A percentile compares a stretch with the other conserved stretches of the same genome.
Conservation (phyloP, 106 monocot species). For the Amphibolis antarctica region DNA sequence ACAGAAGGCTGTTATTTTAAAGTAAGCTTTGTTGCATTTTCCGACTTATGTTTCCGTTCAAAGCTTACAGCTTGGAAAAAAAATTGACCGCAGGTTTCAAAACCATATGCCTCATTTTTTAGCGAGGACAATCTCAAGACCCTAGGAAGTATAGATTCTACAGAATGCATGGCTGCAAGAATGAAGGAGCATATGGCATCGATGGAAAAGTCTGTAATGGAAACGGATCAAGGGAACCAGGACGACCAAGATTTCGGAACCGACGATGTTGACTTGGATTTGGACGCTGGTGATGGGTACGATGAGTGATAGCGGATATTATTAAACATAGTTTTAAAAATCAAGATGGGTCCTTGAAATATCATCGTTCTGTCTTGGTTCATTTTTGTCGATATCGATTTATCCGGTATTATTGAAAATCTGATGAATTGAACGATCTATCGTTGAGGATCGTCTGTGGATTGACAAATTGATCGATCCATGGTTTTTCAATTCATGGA, state of each 20-base stretch:
- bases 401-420: too few species aligned
- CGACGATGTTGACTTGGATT: conserved; percentile 28
- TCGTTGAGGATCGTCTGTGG: too few species aligned
- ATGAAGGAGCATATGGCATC: conserved; percentile 15
- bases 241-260: conserved; percentile 13
- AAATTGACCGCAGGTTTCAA: conserved; percentile 42
- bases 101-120: conserved; percentile 70
- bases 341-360: too few species aligned
- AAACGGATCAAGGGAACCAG: not conserved
- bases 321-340: too few species aligned
- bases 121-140: conserved; percentile 41
- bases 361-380: too few species aligned
- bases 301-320: conserved; percentile 39
- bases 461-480: too few species aligned
- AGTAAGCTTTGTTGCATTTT: conserved; percentile 19
- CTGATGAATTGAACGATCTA: too few species aligned
- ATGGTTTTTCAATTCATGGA: too few species aligned
- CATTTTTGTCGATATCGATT: too few species aligned
- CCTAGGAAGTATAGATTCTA: conserved; percentile 13
- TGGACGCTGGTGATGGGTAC: conserved; percentile 28
- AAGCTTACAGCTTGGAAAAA: not conserved
- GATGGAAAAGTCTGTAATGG: conserved; percentile 8
- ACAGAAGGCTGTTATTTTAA: conserved; percentile 51
- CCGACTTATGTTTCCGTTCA: not conserved
- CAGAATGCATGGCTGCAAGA: conserved; percentile 10